Conservation (phyloP, 768 basidiomycete species). For the Rhizopogon vinicolor region DNA sequence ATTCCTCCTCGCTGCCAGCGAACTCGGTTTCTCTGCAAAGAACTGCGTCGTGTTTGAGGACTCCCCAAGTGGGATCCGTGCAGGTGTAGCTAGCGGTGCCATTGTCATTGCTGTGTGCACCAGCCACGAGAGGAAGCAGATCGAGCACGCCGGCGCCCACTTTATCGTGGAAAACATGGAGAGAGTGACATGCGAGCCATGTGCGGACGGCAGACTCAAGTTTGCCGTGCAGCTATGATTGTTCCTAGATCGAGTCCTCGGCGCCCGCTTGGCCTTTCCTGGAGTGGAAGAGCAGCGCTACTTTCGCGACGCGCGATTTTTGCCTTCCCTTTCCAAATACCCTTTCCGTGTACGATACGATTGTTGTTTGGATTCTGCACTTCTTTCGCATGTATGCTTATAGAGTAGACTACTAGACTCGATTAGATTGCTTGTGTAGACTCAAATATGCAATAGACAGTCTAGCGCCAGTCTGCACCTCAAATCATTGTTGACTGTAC, state of each 20-base stretch:
- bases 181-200: constrained; percentile 35
- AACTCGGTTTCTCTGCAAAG: constrained; percentile 49
- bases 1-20: constrained; percentile 57
- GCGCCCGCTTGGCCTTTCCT: not conserved
- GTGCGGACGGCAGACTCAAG: constrained; percentile 37
- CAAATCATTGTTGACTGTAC: too few relatives aligned
- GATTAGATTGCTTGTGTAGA: not conserved
- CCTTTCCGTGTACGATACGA: not conserved
- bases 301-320: not conserved
- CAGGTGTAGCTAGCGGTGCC: constrained; percentile 70
- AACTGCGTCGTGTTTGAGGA: constrained; percentile 80
- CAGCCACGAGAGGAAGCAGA: constrained; percentile 53
- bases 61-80: constrained; percentile 58
- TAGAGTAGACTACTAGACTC: not conserved
- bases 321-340: not conserved
- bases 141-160: constrained; percentile 53
- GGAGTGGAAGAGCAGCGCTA: not conserved
- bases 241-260: not conserved
- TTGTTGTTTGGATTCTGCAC: not conserved
- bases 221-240: constrained; percentile 34
- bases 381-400: not conserved
- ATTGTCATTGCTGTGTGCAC: constrained; percentile 75
- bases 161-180: constrained; percentile 54
- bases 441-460: not conserved
- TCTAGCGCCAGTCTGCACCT: too few relatives aligned